phyloP scores from a whole-genome alignment of 306 rosid species.

The Inga laurina region DNA sequence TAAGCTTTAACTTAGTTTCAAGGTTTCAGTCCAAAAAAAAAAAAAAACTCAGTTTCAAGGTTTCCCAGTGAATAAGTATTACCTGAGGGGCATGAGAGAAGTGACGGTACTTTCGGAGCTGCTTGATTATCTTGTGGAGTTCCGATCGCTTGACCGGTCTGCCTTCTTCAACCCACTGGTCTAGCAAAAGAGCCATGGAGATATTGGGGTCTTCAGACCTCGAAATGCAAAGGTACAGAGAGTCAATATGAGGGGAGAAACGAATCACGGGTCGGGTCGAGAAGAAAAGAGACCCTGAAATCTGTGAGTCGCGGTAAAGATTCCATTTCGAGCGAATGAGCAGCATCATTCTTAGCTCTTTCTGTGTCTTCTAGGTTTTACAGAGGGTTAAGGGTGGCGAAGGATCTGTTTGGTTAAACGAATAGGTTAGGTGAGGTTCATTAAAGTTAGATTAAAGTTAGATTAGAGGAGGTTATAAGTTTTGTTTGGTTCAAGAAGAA shows the following conservation, averaged over 20 bases:
- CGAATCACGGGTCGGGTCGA: constrained; percentile 13
- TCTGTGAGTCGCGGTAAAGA: constrained; percentile 16
- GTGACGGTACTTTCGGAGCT: constrained; percentile 49
- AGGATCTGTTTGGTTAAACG: too few relatives aligned
- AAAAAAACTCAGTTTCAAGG: neutral
- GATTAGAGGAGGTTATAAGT: too few relatives aligned
- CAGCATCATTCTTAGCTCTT: constrained; percentile 18
- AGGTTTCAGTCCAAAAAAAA: too few relatives aligned
- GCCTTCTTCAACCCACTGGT: constrained; percentile 56
- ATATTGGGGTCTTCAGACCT: constrained; percentile 38
- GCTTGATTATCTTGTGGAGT: constrained; percentile 41
- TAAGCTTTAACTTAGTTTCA: neutral
- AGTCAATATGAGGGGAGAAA: constrained; percentile 8
- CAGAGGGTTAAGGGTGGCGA: too few relatives aligned
- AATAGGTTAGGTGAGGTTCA: too few relatives aligned
- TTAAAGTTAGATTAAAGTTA: too few relatives aligned
- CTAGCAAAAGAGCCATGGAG: constrained; percentile 41
- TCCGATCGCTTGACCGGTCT: constrained; percentile 36
- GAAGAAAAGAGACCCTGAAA: constrained; percentile 27
- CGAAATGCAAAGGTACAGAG: constrained; percentile 37
- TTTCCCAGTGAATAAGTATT: neutral
- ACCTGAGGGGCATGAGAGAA: constrained; percentile 62
- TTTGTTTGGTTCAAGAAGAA: too few relatives aligned
- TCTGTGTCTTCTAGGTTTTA: neutral
- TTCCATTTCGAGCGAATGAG: constrained; percentile 41